Evolutionary conservation across 1,284 basidiomycete species (phyloP), one percentile per base, ranked within the genome.

Genomic region (Moesziomyces globuligerus): DNA sequence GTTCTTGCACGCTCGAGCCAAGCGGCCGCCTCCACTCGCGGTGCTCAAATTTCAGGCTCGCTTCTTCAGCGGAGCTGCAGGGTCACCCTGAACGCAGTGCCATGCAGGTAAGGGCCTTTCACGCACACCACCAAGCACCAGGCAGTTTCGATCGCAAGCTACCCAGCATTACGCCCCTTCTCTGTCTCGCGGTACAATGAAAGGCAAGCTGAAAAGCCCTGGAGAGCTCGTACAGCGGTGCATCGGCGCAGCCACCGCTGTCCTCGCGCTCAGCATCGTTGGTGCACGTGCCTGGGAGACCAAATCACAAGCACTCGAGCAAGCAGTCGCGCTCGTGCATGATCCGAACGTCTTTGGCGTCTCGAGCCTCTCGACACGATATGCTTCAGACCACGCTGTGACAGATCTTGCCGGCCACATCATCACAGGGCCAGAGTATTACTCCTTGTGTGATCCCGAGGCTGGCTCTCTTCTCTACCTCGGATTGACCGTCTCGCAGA

Each of bases 401-500:
- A 25, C 54, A 11, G 52, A 62, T 10, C 49, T 78, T 24, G 50
- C 72, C 1, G 76, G 72, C 9, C 45, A 38, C 28, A 28, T 64
- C 41, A 67, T 59, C 15, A 48, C 62, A 24, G 75, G 78, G 6
- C 68, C 76, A 1, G 80, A 82, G 32, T 82, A 82, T 66, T 82
- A 71, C 55, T 75, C 76, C 3, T 76, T 79, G 0, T 81, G 79
- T 55, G 72, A 68, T 38, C n/a, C 51, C 8, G 38, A 43, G 2
- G 42, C 67, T 3, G 78, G 78, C 13, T 75, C 81, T 34, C 58
- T 82, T n/a, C 55, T 79, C 41, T 70, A 79, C 41, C 67, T 82
- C 11, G 80, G 76, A 9, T 41, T 81, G 28, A 76, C 79, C 7
- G 75, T 81, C 34, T 81, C 80, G 18, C 76, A 80, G 43, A 67